These are phyloP conservation scores for Lachancea sp. DNA, from an alignment of 805 yeast genomes.

Conservation along the genomic window DNA sequence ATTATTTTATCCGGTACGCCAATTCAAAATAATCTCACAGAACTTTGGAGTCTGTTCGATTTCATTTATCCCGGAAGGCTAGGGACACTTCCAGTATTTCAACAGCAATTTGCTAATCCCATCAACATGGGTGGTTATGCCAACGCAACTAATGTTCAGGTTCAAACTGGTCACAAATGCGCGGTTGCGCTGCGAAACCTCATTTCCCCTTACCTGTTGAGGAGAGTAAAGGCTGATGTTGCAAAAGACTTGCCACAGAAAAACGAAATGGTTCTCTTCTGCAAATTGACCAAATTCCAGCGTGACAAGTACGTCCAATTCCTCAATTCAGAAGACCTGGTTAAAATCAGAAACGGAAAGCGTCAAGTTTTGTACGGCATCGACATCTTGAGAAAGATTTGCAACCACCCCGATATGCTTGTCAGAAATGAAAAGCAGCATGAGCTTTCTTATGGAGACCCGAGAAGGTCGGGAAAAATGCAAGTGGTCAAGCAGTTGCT, in stretches of 20 bases:
- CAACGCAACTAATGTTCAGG: slow-evolving; percentile 91
- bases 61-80: slow-evolving; percentile 91
- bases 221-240: slow-evolving; percentile 88
- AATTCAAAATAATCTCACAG: slow-evolving; percentile 86
- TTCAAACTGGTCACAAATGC: slow-evolving; percentile 92
- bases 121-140: slow-evolving; percentile 98
- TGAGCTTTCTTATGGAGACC: slow-evolving; percentile 44
- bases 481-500: slow-evolving; percentile 76
- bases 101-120: slow-evolving; percentile 85
- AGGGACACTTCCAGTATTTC: slow-evolving; percentile 93
- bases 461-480: slow-evolving; percentile 75
- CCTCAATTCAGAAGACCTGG: slow-evolving; percentile 67
- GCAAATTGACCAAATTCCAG: slow-evolving; percentile 74
- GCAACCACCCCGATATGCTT: slow-evolving; percentile 91
- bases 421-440: slow-evolving; percentile 34
- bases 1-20: slow-evolving; percentile 94
- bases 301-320: slow-evolving; percentile 68
- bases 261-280: slow-evolving; percentile 89
- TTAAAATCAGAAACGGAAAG: slow-evolving; percentile 64
- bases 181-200: slow-evolving; percentile 85
- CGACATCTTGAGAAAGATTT: slow-evolving; percentile 81
- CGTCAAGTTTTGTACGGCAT: slow-evolving; percentile 84
- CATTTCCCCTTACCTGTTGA: slow-evolving; percentile 79
- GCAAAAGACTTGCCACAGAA: slow-evolving; percentile 92
- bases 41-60: slow-evolving; percentile 92